Evolutionary conservation across 345 rosid species (phyloP).

Genomic region (Jatropha curcas): DNA sequence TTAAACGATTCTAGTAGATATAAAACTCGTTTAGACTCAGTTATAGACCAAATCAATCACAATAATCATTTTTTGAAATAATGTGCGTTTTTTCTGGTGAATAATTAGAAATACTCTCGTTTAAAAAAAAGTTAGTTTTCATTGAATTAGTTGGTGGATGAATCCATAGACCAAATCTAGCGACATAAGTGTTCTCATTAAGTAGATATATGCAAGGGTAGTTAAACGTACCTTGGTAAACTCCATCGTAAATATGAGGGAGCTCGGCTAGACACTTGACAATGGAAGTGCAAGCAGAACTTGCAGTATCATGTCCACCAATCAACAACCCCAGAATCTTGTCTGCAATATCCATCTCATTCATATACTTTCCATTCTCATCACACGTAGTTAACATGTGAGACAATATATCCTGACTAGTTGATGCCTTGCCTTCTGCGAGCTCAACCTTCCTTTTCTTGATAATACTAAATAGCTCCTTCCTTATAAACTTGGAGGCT

Average conservation of each 20-base stretch:
- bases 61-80: no score
- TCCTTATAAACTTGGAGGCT: conserved; percentile 34
- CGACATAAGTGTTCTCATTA: background rate
- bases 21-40: no score
- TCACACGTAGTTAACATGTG: conserved; percentile 30
- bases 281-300: conserved; percentile 40
- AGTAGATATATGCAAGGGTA: background rate
- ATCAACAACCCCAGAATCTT: conserved; percentile 40
- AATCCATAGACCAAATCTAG: no score
- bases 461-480: conserved; percentile 34
- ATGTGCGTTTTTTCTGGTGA: no score
- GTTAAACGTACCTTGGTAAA: conserved; percentile 27
- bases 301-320: conserved; percentile 47
- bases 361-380: conserved; percentile 39
- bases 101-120: no score
- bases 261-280: conserved; percentile 40
- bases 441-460: conserved; percentile 32
- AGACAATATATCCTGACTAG: conserved; percentile 34
- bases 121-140: no score
- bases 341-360: conserved; percentile 35
- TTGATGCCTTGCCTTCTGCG: conserved; percentile 20
- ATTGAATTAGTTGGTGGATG: no score
- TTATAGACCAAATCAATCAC: no score
- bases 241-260: conserved; percentile 32
- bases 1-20: no score